These are phyloP conservation scores for Lentinula sp. DNA, from an alignment of 768 basidiomycete species.

Conservation along the genomic window DNA sequence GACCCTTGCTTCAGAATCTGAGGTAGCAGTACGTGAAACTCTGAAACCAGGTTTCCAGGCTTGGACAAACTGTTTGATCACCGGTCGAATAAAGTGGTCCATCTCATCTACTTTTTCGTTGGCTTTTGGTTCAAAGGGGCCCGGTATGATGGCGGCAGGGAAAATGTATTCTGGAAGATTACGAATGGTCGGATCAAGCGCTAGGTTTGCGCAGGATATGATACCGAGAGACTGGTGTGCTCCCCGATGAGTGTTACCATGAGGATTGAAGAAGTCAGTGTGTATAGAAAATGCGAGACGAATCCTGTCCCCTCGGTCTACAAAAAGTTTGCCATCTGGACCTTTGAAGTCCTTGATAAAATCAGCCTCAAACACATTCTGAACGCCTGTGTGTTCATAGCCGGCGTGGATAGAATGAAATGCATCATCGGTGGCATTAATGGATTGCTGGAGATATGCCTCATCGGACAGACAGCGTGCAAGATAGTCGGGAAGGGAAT, in stretches of 20 bases:
- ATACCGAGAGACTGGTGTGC: slow-evolving; percentile 22
- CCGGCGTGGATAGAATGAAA: slow-evolving; percentile 1
- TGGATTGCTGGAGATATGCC: slow-evolving; percentile 11
- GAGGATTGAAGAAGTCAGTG: slow-evolving; percentile 27
- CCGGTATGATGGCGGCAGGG: slow-evolving; percentile 28
- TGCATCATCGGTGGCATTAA: slow-evolving; percentile 8
- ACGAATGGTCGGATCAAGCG: background rate
- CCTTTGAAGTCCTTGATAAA: slow-evolving; percentile 19
- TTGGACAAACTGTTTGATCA: slow-evolving; percentile 26
- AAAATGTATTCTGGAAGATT: slow-evolving; percentile 27
- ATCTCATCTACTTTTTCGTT: slow-evolving; percentile 13
- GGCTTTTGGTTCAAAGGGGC: slow-evolving; percentile 25
- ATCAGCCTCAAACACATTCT: slow-evolving; percentile 17
- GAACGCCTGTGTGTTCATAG: slow-evolving; percentile 3
- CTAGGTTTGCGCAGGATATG: slow-evolving; percentile 17
- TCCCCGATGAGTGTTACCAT: slow-evolving; percentile 18
- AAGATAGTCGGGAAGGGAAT: slow-evolving; percentile 17
- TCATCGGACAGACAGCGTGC: slow-evolving; percentile 11
- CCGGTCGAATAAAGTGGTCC: slow-evolving; percentile 25
- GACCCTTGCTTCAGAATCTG: slow-evolving; percentile 7
- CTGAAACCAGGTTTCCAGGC: slow-evolving; percentile 23
- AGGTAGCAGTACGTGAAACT: slow-evolving; percentile 11
- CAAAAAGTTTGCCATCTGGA: too few relatives aligned
- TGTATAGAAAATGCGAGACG: background rate
- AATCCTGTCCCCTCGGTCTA: too few relatives aligned